These are phyloP conservation scores for Scheffersomyces ergatensis DNA, from an alignment of 805 yeast genomes.

Conservation along the genomic window DNA sequence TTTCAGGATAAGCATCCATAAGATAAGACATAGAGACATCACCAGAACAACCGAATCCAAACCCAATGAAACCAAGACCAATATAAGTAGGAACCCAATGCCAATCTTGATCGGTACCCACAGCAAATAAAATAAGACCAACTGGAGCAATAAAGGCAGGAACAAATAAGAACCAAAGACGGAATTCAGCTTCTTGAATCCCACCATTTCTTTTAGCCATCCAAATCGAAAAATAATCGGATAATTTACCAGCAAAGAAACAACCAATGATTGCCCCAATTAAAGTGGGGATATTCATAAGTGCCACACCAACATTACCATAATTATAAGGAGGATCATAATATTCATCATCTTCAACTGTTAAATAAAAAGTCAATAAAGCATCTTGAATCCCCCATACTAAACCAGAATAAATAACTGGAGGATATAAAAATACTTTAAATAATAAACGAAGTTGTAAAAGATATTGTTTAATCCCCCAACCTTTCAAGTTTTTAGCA, in stretches of 20 bases:
- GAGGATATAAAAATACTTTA: slow-evolving; percentile 34
- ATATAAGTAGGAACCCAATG: slow-evolving; percentile 36
- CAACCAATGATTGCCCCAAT: slow-evolving; percentile 41
- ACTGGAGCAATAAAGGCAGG: slow-evolving; percentile 34
- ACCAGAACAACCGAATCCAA: slow-evolving; percentile 39
- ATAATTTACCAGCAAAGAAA: slow-evolving; percentile 30
- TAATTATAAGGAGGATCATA: slow-evolving; percentile 34
- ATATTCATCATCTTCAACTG: slow-evolving; percentile 36
- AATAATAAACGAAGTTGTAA: slow-evolving; percentile 29
- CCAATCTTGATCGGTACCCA: slow-evolving; percentile 35
- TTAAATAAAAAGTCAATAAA: slow-evolving; percentile 35
- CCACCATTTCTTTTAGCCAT: slow-evolving; percentile 36
- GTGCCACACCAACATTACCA: slow-evolving; percentile 32
- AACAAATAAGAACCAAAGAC: slow-evolving; percentile 31
- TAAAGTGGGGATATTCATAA: slow-evolving; percentile 39
- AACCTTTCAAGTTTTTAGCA: slow-evolving; percentile 33
- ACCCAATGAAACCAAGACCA: slow-evolving; percentile 36
- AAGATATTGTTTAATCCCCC: slow-evolving; percentile 41
- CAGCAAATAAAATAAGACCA: slow-evolving; percentile 36
- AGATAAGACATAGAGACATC: slow-evolving; percentile 37
- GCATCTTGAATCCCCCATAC: slow-evolving; percentile 42
- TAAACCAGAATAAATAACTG: slow-evolving; percentile 34
- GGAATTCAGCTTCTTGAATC: slow-evolving; percentile 34
- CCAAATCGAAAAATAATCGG: slow-evolving; percentile 35
- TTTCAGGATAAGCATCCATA: slow-evolving; percentile 40